Evolutionary conservation across 495 filamentous ascomycete species (phyloP).

Genomic region (Podospora comata): DNA sequence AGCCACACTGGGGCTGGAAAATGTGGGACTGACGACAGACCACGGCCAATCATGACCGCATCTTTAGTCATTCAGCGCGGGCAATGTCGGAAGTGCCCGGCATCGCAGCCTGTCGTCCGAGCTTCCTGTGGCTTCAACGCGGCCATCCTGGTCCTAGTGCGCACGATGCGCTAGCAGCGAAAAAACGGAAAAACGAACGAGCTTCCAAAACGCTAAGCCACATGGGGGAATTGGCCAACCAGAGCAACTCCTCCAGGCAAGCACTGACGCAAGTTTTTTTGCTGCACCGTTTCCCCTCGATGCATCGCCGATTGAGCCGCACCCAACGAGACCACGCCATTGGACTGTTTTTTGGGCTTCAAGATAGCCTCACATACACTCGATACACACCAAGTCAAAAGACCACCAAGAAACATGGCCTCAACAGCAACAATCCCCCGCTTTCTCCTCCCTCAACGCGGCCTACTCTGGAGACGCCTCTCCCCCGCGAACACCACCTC

Average conservation of each 20-base stretch:
- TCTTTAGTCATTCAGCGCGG: constrained; percentile 29
- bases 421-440: constrained; percentile 46
- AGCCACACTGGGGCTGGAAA: constrained; percentile 32
- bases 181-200: neutral
- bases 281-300: constrained; percentile 11
- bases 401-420: constrained; percentile 38
- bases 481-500: constrained; percentile 8
- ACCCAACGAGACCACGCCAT: constrained; percentile 6
- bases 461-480: constrained; percentile 45
- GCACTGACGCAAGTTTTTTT: constrained; percentile 20
- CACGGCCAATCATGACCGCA: constrained; percentile 23
- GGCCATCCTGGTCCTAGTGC: neutral
- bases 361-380: neutral
- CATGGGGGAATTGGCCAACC: constrained; percentile 9
- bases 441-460: constrained; percentile 51
- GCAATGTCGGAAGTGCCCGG: constrained; percentile 31
- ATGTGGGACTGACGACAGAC: neutral
- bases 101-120: constrained; percentile 6
- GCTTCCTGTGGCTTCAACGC: neutral
- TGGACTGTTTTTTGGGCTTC: neutral
- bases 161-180: neutral
- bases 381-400: neutral
- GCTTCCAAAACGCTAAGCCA: constrained; percentile 10
- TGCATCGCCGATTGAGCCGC: constrained; percentile 21
- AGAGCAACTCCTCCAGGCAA: constrained; percentile 4